Percentiles rank a stretch among this genome's conserved stretches.
Conservation (phyloP, 1,284 basidiomycete genomes). For the Trametes pubescens region DNA sequence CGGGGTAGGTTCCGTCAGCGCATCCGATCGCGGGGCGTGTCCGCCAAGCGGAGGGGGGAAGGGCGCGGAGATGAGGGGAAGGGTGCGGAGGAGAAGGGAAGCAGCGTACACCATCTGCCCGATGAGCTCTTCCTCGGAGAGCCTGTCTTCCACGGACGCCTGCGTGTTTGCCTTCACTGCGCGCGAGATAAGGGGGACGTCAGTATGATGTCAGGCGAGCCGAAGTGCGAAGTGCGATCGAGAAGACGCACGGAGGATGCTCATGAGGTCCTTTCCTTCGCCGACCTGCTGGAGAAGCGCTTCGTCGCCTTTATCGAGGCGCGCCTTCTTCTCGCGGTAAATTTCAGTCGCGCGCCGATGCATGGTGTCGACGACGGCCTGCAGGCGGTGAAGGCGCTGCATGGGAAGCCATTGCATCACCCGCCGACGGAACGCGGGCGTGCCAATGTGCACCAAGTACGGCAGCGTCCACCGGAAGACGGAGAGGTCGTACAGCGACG, state of each 20-base stretch:
- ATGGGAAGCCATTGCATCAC: conserved; percentile 36
- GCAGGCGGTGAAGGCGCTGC: conserved; percentile 32
- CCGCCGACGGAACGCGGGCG: conserved; percentile 33
- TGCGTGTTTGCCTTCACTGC: conserved; percentile 44
- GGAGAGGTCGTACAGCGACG: conserved; percentile 31
- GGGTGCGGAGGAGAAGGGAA: conserved; percentile 3
- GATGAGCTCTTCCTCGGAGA: conserved; percentile 38
- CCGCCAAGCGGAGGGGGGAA: not conserved
- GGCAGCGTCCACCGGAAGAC: conserved; percentile 33
- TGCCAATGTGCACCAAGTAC: conserved; percentile 29
- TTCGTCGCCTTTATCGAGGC: conserved; percentile 40
- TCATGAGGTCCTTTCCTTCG: conserved; percentile 45
- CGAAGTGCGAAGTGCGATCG: conserved; percentile 28
- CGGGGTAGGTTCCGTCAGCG: conserved; percentile 10
- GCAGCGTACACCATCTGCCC: conserved; percentile 36
- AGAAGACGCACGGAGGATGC: conserved; percentile 39
- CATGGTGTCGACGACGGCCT: conserved; percentile 37
- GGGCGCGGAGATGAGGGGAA: conserved; percentile 6
- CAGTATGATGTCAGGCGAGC: conserved; percentile 4
- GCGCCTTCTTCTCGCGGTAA: conserved; percentile 36
- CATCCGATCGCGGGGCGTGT: conserved; percentile 1
- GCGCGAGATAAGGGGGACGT: not conserved
- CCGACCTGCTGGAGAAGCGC: conserved; percentile 39
- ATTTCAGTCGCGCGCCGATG: conserved; percentile 35
- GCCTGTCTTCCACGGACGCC: conserved; percentile 40